These are phyloP conservation scores for Phytopythium aichiense DNA, from an alignment of 352 stramenopile species.

Conservation along the genomic window DNA sequence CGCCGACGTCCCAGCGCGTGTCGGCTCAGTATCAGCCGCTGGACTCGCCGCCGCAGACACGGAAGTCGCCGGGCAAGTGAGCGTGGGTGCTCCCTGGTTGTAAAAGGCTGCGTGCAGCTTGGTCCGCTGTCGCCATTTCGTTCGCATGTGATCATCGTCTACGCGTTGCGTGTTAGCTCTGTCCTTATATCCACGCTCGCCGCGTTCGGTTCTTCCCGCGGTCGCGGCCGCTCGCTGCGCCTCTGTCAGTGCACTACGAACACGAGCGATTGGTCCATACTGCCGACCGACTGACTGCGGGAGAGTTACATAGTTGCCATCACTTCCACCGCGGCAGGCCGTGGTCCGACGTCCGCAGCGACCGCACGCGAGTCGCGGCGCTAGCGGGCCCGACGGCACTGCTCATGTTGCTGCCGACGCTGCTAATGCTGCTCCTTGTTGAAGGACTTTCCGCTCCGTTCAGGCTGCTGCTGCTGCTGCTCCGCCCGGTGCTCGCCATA, in stretches of 20 bases:
- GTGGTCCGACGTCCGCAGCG: background rate
- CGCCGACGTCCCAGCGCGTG: background rate
- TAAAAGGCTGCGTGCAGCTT: background rate
- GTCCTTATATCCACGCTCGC: background rate
- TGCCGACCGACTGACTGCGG: too few relatives aligned
- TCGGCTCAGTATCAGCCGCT: background rate
- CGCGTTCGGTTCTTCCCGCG: background rate
- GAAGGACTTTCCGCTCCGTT: slow-evolving; percentile 6
- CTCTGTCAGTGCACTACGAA: background rate
- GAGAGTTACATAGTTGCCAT: slow-evolving; percentile 5
- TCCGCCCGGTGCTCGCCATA: background rate
- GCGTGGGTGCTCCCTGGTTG: background rate
- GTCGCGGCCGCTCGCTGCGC: background rate
- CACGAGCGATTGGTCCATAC: background rate
- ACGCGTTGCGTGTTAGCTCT: background rate
- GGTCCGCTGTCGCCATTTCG: background rate
- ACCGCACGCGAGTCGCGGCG: background rate
- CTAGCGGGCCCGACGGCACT: background rate
- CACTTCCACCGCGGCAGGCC: slow-evolving; percentile 6
- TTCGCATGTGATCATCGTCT: background rate
- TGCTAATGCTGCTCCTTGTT: slow-evolving; percentile 4
- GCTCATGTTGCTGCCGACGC: background rate
- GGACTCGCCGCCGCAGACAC: background rate
- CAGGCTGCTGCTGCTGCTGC: slow-evolving; percentile 3
- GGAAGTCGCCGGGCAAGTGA: background rate